A percentile compares a stretch with the other conserved stretches of the same genome.
phyloP scores from a whole-genome alignment of 805 yeast species.

The Yarrowia alimentaria region DNA sequence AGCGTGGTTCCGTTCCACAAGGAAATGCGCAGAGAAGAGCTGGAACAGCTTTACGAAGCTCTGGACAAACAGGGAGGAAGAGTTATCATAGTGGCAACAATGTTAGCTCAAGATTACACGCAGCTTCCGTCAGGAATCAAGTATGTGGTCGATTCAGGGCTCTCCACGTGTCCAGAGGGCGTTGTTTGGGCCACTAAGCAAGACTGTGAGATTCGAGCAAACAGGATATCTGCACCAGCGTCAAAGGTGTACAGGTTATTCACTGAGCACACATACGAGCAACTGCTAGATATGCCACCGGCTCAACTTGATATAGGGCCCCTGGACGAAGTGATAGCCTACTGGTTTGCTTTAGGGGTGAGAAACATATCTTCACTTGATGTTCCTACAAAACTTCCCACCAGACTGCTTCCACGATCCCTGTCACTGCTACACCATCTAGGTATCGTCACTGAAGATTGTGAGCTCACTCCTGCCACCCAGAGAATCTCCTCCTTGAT shows the following conservation, averaged over 20 bases:
- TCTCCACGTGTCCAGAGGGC: not conserved
- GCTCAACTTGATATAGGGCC: not conserved
- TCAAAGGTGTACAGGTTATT: conserved; percentile 16
- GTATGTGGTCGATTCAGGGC: conserved; percentile 4
- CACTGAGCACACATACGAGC: not conserved
- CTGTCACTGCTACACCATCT: not conserved
- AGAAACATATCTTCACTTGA: not conserved
- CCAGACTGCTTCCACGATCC: not conserved
- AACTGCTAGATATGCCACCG: not conserved
- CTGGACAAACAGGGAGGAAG: conserved; percentile 4
- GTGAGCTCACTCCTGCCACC: not conserved
- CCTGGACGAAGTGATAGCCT: not conserved
- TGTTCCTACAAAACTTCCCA: not conserved
- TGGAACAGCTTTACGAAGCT: not conserved
- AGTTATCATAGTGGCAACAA: not conserved
- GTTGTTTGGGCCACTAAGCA: not conserved
- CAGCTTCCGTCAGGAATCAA: conserved; percentile 5
- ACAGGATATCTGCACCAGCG: not conserved
- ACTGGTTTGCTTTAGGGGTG: conserved; percentile 3
- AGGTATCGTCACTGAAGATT: not conserved
- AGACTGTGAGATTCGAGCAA: conserved; percentile 11
- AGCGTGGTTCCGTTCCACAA: conserved; percentile 5
- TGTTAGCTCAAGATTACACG: conserved; percentile 6
- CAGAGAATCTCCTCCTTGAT: not conserved
- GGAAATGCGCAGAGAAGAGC: conserved; percentile 3